Conservation (phyloP, 139 green algal species). For the Chlamydomonas sphaeroides region DNA sequence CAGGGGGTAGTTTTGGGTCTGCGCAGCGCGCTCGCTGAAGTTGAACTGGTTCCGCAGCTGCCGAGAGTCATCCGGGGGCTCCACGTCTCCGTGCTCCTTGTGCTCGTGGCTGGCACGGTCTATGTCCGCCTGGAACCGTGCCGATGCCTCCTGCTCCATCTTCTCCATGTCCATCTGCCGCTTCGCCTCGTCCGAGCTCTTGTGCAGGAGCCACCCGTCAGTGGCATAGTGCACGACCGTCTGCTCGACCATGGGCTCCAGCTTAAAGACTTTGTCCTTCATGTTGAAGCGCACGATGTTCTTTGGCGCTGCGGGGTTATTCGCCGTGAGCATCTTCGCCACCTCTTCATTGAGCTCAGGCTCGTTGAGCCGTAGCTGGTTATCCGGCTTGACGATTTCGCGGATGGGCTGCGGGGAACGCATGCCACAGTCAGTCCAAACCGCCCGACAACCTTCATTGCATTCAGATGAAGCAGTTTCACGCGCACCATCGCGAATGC, state of each 20-base stretch:
- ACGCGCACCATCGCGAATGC: conserved; percentile 67
- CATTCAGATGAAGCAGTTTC: neutral
- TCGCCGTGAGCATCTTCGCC: conserved; percentile 86
- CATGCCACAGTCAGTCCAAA: neutral
- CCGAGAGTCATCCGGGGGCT: conserved; percentile 70
- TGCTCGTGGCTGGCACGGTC: conserved; percentile 54
- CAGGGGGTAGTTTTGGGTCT: conserved; percentile 72
- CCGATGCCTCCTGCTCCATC: conserved; percentile 70
- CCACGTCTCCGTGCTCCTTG: conserved; percentile 48
- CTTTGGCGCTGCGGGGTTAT: conserved; percentile 78
- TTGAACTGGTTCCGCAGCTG: conserved; percentile 95
- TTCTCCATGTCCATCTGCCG: conserved; percentile 82
- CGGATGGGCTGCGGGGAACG: conserved; percentile 67
- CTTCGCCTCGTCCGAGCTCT: conserved; percentile 79
- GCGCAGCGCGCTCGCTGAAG: conserved; percentile 85
- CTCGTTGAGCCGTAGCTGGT: conserved; percentile 81
- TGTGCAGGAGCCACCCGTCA: conserved; percentile 87
- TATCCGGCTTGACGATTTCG: conserved; percentile 79
- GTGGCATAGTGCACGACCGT: conserved; percentile 78
- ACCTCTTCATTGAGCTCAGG: conserved; percentile 88
- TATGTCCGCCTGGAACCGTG: conserved; percentile 54
- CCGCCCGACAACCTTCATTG: neutral
- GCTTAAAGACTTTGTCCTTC: conserved; percentile 69
- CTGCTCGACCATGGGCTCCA: conserved; percentile 91
- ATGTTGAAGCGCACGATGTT: conserved; percentile 87